Conservation (phyloP, 2,329 filamentous ascomycete species). For the Arthrobotrys sinensis region DNA sequence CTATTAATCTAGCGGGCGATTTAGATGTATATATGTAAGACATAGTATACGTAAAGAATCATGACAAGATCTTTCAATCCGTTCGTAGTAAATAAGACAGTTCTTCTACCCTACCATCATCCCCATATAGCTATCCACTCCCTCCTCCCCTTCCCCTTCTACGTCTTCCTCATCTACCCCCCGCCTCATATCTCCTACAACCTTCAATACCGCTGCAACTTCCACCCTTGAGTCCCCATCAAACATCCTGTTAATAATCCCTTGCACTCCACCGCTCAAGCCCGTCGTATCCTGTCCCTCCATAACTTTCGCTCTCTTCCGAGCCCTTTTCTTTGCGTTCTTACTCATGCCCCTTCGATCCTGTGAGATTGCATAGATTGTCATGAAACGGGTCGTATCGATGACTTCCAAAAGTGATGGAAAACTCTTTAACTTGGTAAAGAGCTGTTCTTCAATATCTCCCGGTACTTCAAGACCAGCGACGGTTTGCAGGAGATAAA, state of each 20-base stretch:
- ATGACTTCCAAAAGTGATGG: conserved; percentile 3
- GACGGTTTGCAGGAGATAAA: conserved; percentile 33
- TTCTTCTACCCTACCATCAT: conserved; percentile 33
- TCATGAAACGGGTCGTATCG: conserved; percentile 23
- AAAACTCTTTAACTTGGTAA: background rate
- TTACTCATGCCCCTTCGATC: conserved; percentile 12
- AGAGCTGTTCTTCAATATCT: background rate
- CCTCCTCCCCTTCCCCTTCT: background rate
- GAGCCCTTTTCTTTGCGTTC: conserved; percentile 26
- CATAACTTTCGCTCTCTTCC: conserved; percentile 25
- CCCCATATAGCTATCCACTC: conserved; percentile 31
- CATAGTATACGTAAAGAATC: too few relatives aligned
- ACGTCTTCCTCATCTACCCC: background rate
- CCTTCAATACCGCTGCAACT: background rate
- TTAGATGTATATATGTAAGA: too few relatives aligned
- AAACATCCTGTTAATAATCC: conserved; percentile 23
- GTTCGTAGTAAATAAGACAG: background rate
- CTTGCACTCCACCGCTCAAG: background rate
- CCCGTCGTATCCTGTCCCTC: conserved; percentile 18
- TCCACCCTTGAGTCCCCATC: background rate
- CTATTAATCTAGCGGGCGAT: too few relatives aligned
- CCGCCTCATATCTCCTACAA: conserved; percentile 5
- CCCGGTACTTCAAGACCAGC: too few relatives aligned
- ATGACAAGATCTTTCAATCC: too few relatives aligned
- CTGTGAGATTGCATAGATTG: conserved; percentile 29